Percentiles rank a stretch among this genome's conserved stretches.
phyloP scores from a whole-genome alignment of 78 protist species.

The Dictyostelium firmibasis region DNA sequence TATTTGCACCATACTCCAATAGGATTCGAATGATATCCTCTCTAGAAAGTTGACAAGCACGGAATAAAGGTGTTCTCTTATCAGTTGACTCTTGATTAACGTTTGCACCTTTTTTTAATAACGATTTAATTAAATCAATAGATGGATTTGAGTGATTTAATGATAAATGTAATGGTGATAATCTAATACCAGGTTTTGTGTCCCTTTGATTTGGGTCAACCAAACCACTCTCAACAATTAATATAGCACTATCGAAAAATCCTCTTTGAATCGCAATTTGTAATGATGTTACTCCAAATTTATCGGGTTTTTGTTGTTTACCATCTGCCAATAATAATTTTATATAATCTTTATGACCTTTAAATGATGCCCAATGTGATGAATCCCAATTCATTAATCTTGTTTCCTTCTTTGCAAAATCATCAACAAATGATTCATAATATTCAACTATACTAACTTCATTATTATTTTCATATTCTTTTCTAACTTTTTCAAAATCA shows the following conservation, averaged over 20 bases:
- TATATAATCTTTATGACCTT: conserved; percentile 1
- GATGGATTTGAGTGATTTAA: conserved; percentile 20
- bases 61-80: conserved; percentile 42
- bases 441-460: neutral
- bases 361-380: conserved; percentile 57
- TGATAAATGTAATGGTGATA: conserved; percentile 49
- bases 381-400: conserved; percentile 53
- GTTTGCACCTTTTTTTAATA: conserved; percentile 52
- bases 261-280: conserved; percentile 38
- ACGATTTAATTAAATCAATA: neutral
- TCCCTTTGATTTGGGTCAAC: conserved; percentile 45
- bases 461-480: neutral
- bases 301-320: neutral
- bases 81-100: conserved; percentile 68
- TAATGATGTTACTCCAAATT: conserved; percentile 52
- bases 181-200: conserved; percentile 38
- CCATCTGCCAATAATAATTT: neutral
- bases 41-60: neutral
- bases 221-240: neutral
- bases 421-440: conserved; percentile 17
- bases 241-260: neutral
- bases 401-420: conserved; percentile 39
- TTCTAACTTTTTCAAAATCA: neutral
- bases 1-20: neutral
- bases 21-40: neutral